Evolutionary conservation across 352 stramenopile species (phyloP).

Genomic region (Globisporangium spiculum): DNA sequence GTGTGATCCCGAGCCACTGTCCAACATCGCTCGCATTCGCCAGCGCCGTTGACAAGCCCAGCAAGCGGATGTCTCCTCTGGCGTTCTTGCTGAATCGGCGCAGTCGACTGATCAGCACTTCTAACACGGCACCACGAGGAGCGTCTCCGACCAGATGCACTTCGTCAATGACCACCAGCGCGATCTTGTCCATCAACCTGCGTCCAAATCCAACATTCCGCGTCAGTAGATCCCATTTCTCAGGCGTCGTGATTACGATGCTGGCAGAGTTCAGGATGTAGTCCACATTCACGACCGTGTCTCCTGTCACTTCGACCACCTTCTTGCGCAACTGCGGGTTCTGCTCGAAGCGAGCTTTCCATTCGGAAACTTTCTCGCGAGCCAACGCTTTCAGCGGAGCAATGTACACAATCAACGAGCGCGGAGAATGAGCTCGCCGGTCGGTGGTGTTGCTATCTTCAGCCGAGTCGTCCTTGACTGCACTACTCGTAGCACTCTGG

Average conservation of each 20-base stretch:
- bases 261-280: slow-evolving; percentile 89
- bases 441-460: neutral
- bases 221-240: slow-evolving; percentile 98
- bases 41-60: slow-evolving; percentile 95
- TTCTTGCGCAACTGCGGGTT: slow-evolving; percentile 79
- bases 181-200: slow-evolving; percentile 63
- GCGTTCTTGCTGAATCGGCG: slow-evolving; percentile 79
- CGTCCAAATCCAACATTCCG: slow-evolving; percentile 82
- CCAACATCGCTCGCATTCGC: slow-evolving; percentile 96
- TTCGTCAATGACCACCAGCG: slow-evolving; percentile 96
- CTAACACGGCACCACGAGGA: slow-evolving; percentile 87
- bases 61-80: slow-evolving; percentile 74
- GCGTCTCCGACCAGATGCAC: slow-evolving; percentile 97
- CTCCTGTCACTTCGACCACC: slow-evolving; percentile 96
- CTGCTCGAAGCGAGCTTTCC: slow-evolving; percentile 91
- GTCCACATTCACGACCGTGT: slow-evolving; percentile 93
- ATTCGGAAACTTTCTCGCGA: slow-evolving; percentile 96
- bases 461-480: neutral
- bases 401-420: slow-evolving; percentile 95
- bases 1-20: slow-evolving; percentile 95
- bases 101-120: slow-evolving; percentile 89
- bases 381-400: slow-evolving; percentile 97
- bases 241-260: slow-evolving; percentile 97
- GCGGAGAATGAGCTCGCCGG: neutral
- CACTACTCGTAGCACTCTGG: slow-evolving; percentile 12